Evolutionary conservation across 805 yeast genomes (phyloP), one percentile per base, ranked within the genome.

Genomic region (Teunomyces aglyptinius): DNA sequence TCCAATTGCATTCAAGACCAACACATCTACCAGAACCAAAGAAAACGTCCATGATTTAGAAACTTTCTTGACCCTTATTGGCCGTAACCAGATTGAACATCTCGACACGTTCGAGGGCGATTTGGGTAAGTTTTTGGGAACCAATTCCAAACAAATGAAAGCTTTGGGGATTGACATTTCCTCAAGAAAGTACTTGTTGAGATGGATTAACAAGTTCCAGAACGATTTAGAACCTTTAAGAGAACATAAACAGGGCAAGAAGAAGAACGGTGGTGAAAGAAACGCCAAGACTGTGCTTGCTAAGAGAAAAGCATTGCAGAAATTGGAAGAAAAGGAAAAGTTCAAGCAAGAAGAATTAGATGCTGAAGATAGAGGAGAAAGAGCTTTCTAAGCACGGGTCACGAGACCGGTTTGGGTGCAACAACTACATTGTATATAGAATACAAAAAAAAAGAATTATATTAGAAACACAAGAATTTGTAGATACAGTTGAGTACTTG

Each of bases 201-300:
- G 77, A 39, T 90, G 95, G 84, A 75, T 80, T 41, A 83, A 90
- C 58, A 80, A 77, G 56, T 85, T 75, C 58, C 77, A 80, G 56
- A 76, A 79, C 49, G 81, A 83, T 45, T 67, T 71, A 56, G 76
- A 73, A 45, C 73, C 77, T 16, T 68, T 86, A 47, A 58, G 70
- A 47, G 86, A 82, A 58, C 73, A 80, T 52, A 78, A 78, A 55
- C 65, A 71, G 51, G 89, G 91, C n/a, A 83, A 77, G 73, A 89
- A 89, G 75, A 76, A 78, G 56, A 73, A 72, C 57, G 97, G 97
- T 20, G 96, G 97, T 59, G 97, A 90, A 68, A 80, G 96, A 64
- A 85, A 82, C 58, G 78, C 85, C 50, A 81, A 77, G 57, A 60
- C 68, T 12, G 74, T 73, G 16, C 53, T 61, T 51, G 77, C 77